Percentiles rank a stretch among this genome's conserved stretches.
Evolutionary conservation across 768 basidiomycete species (phyloP).

Genomic region (Hortiboletus flavorubellus): DNA sequence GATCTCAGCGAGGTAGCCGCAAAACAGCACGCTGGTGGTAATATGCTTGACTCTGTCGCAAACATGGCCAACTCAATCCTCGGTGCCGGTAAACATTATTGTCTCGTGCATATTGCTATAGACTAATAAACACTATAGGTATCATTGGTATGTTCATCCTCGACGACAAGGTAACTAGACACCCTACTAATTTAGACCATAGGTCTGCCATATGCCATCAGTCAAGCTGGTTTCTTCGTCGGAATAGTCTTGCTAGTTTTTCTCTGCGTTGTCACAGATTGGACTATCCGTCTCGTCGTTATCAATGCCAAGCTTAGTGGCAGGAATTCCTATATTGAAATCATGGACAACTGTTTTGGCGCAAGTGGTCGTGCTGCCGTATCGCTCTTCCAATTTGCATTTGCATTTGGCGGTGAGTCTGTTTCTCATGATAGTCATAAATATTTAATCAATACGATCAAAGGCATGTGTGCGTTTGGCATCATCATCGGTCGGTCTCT

Average conservation of each 20-base stretch:
- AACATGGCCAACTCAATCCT: slow-evolving; percentile 97
- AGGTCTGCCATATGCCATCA: slow-evolving; percentile 93
- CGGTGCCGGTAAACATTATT: slow-evolving; percentile 67
- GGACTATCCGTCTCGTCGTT: slow-evolving; percentile 97
- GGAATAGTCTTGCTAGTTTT: slow-evolving; percentile 80
- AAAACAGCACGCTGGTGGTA: slow-evolving; percentile 66
- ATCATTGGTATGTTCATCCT: slow-evolving; percentile 58
- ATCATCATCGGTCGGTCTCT: slow-evolving; percentile 72
- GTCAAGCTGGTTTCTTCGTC: slow-evolving; percentile 90
- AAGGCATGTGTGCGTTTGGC: slow-evolving; percentile 97
- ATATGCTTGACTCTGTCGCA: slow-evolving; percentile 74
- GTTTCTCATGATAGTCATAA: neutral
- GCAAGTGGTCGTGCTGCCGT: slow-evolving; percentile 87
- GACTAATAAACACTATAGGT: slow-evolving; percentile 38
- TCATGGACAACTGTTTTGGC: slow-evolving; percentile 94
- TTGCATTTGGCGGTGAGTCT: slow-evolving; percentile 87
- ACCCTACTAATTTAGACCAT: slow-evolving; percentile 7
- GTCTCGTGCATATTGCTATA: slow-evolving; percentile 4
- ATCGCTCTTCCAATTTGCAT: slow-evolving; percentile 96
- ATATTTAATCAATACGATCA: slow-evolving; percentile 4
- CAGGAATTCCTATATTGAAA: slow-evolving; percentile 85
- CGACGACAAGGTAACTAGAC: neutral
- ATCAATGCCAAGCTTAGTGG: slow-evolving; percentile 96
- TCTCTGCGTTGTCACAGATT: slow-evolving; percentile 86
- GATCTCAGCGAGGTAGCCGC: slow-evolving; percentile 72